Base-by-base conservation (phyloP, 1,284 basidiomycete species). In the Cryptococcus sp. region DNA sequence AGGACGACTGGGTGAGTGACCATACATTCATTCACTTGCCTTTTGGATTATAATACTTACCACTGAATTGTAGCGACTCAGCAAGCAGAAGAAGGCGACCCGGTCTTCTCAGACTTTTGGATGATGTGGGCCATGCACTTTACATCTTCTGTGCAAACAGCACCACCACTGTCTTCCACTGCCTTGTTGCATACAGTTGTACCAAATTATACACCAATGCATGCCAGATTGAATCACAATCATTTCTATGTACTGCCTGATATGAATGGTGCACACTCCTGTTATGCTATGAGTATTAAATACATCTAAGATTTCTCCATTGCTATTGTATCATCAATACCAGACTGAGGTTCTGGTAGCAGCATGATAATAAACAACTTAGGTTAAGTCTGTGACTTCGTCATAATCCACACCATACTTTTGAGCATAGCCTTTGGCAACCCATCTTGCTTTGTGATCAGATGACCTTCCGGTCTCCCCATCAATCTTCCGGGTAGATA, bases 1-100 rank as follows among this genome's bases (percentile, higher is more conserved):
- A 79, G 64, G 79, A 80, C 69, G 76, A 76, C 46, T 80, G 79
- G 79, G 70, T 72, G 44, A 47, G 70, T 64, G 16, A 6, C 4
- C 16, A n/a, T 18, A 12, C 16, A 48, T 33, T 13, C 40, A n/a
- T 12, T 50, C 13, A 35, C 42, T 37, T 42, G n/a, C n/a, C n/a
- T 23, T 56, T 23, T 37, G 8, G 20, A 21, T 47, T 13, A 33
- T 20, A 21, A 36, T 16, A 15, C 40, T 37, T 16, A 50, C 20
- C 48, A 21, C 36, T 20, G 36, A 24, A n/a, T 35, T 21, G 6
- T 42, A 69, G 67, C 72, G 77, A 55, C 67, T 78, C 44, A 76
- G 75, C 43, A 77, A 77, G 57, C 69, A 77, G 56, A 76, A 77
- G 64, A 59, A 72, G 46, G 70, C 75, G 1, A 73, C 71, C 8